phyloP scores from a whole-genome alignment of 1,139 yeast species.

The Geotrichum macrosporum region DNA sequence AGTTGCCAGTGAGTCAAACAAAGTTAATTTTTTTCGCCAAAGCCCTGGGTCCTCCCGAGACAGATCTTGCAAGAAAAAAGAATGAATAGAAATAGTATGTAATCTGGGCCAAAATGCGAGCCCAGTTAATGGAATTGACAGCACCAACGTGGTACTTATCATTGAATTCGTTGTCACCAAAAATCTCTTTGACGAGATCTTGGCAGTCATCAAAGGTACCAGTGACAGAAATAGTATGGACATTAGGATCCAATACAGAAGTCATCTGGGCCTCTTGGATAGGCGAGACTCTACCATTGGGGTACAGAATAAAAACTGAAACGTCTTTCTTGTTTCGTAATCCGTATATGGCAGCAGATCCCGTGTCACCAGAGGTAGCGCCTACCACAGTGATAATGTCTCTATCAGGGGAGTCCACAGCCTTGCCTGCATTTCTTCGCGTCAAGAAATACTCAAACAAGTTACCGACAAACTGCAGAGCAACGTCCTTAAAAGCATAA shows the following conservation, averaged over 20 bases:
- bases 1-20: conserved; percentile 96
- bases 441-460: conserved; percentile 84
- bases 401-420: conserved; percentile 51
- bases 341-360: conserved; percentile 98
- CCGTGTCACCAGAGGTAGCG: conserved; percentile 98
- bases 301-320: conserved; percentile 89
- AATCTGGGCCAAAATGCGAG: conserved; percentile 94
- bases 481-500: conserved; percentile 97
- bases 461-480: conserved; percentile 95
- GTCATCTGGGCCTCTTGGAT: conserved; percentile 99
- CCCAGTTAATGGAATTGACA: conserved; percentile 98
- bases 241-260: conserved; percentile 89
- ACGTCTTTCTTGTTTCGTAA: conserved; percentile 94
- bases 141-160: conserved; percentile 92
- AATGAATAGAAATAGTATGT: conserved; percentile 92
- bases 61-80: conserved; percentile 55
- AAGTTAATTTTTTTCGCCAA: conserved; percentile 50
- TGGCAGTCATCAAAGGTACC: conserved; percentile 99
- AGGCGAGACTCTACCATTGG: conserved; percentile 96
- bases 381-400: conserved; percentile 94
- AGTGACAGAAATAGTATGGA: conserved; percentile 88
- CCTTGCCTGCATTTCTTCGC: conserved; percentile 65
- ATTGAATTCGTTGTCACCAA: conserved; percentile 85
- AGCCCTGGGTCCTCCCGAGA: conserved; percentile 35
- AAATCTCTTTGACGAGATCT: conserved; percentile 87